Evolutionary conservation across 176 grass and related monocot species (phyloP).

Genomic region (Hyparrhenia diplandra): DNA sequence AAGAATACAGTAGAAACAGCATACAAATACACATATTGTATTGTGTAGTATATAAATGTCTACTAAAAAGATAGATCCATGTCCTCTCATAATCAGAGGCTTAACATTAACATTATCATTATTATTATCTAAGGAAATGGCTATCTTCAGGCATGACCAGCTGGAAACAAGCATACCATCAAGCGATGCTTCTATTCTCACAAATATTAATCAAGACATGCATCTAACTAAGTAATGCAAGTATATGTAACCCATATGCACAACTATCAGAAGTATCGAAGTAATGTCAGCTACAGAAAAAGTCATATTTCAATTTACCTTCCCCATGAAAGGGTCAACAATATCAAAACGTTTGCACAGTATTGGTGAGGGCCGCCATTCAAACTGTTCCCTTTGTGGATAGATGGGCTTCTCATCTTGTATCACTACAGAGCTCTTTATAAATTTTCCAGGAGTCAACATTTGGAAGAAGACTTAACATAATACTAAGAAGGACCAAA

Average conservation of each 20-base stretch:
- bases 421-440: constrained; percentile 37
- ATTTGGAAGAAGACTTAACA: neutral
- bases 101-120: neutral
- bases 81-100: neutral
- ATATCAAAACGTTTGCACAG: constrained; percentile 98
- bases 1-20: neutral
- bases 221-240: neutral
- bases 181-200: neutral
- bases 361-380: constrained; percentile 82
- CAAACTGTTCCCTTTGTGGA: constrained; percentile 68
- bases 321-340: constrained; percentile 92
- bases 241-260: neutral
- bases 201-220: neutral
- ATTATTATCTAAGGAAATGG: neutral
- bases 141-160: neutral
- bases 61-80: constrained; percentile 1
- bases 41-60: neutral
- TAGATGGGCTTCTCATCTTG: constrained; percentile 51
- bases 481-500: neutral
- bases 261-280: neutral
- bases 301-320: constrained; percentile 43
- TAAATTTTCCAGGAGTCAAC: constrained; percentile 33
- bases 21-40: neutral
- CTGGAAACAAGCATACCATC: neutral
- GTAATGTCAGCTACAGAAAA: neutral